A percentile compares a stretch with the other conserved stretches of the same genome.
Conservation (phyloP, 139 green algal genomes). For the Dunaliella sp. region DNA sequence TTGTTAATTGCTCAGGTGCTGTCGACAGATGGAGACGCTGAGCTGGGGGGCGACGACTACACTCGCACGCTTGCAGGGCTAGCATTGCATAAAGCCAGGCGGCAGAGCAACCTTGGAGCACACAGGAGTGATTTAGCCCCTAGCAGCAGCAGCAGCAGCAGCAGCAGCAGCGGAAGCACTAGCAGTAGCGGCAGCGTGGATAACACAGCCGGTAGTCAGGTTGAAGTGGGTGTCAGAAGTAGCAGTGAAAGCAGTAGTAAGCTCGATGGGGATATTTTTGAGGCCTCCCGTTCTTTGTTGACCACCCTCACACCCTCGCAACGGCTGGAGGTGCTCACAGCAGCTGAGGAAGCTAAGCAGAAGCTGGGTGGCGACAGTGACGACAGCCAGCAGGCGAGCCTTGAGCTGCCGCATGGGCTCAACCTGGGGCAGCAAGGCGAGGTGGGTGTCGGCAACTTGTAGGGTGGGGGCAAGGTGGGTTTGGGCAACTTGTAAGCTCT, state of each 20-base stretch:
- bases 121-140: too few relatives aligned
- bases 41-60: conserved; percentile 80
- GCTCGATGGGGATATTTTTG: neutral
- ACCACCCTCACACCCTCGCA: neutral
- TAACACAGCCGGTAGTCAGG: neutral
- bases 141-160: neutral
- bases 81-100: conserved; percentile 22
- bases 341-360: neutral
- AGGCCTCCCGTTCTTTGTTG: neutral
- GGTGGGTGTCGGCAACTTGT: too few relatives aligned
- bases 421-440: too few relatives aligned
- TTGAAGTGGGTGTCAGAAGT: neutral
- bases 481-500: too few relatives aligned
- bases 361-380: neutral
- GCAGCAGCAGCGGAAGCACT: neutral
- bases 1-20: too few relatives aligned
- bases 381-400: neutral
- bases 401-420: neutral
- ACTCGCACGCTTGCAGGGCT: conserved; percentile 49
- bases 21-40: conserved; percentile 61
- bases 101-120: too few relatives aligned
- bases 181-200: neutral
- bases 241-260: conserved; percentile 15
- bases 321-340: neutral
- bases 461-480: too few relatives aligned